Base-by-base conservation (phyloP, 768 basidiomycete species). In the Suillus ampliporus region DNA sequence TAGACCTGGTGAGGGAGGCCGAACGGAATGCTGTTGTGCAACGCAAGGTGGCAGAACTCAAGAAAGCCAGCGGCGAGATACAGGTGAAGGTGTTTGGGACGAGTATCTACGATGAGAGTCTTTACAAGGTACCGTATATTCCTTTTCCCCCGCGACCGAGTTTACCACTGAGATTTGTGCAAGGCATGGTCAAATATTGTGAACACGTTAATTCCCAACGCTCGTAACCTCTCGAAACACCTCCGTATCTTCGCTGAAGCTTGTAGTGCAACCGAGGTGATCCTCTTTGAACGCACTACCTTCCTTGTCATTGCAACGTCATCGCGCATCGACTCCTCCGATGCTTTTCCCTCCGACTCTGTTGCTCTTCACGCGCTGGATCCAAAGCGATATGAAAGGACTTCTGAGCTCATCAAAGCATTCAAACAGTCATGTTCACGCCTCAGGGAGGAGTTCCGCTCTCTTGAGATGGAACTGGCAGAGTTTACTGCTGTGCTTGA, bases 121-220 rank as follows among this genome's bases (percentile, higher is more conserved):
- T 99, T 53, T 99, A 99, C 82, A 95, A 91, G 84, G 96, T 89
- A 57, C 58, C 78, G 65, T 62, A 66, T 62, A 11, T 28, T 26
- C 4, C 41, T 50, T 44, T 31, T 26, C 38, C 51, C 61, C 63
- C 19, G 56, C 35, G 21, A n/a, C 34, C 26, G n/a, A 53, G 53
- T 60, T 61, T 54, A 41, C 57, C 57, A 48, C 73, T 61, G n/a
- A 26, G 13, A 19, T 31, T 58, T 23, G 38, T 52, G 11, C 40
- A 60, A 99, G 97, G 97, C 97, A 21, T 99, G 97, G 97, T 99
- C 97, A 21, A 89, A 89, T 66, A 97, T 99, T 63, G 95, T 99
- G 17, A 94, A 97, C 71, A 95, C 94, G 17, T 83, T 99, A 68
- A 97, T 98, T 61, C 97, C 97, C 5, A 98, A 99, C 67, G 94